phyloP scores from a whole-genome alignment of 2,329 filamentous ascomycete species.

The Xylaria sp. region DNA sequence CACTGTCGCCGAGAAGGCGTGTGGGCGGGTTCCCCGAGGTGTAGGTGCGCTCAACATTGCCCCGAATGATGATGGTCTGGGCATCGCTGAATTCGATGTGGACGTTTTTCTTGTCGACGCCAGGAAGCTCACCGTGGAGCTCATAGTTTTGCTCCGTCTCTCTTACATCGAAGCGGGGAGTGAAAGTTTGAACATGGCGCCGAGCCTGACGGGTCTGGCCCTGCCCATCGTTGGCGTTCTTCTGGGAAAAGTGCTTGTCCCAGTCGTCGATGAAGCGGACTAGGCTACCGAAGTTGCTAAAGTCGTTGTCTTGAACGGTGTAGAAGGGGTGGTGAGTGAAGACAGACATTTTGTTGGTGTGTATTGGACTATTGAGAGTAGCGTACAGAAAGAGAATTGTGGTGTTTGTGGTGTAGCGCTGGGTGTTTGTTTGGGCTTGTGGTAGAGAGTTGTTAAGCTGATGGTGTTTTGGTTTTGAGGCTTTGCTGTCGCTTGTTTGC shows the following conservation, averaged over 20 bases:
- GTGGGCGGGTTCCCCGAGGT: conserved; percentile 59
- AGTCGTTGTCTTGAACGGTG: conserved; percentile 55
- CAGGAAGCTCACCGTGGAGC: conserved; percentile 80
- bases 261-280: conserved; percentile 70
- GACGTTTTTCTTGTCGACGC: conserved; percentile 74
- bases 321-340: conserved; percentile 59
- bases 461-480: conserved; percentile 30
- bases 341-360: conserved; percentile 60
- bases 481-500: conserved; percentile 21
- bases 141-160: conserved; percentile 73
- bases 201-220: conserved; percentile 18
- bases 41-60: conserved; percentile 69
- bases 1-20: conserved; percentile 52
- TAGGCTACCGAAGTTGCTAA: conserved; percentile 64
- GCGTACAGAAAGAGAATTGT: conserved; percentile 22
- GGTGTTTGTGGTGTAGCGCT: conserved; percentile 7
- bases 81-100: conserved; percentile 79
- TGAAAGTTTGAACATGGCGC: conserved; percentile 55
- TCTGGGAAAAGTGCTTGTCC: conserved; percentile 57
- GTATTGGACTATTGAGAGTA: conserved; percentile 27
- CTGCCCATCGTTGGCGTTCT: conserved; percentile 18
- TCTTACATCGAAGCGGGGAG: conserved; percentile 78
- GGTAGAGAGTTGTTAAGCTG: conserved; percentile 25
- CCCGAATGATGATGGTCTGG: conserved; percentile 74
- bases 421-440: conserved; percentile 39